A percentile compares a stretch with the other conserved stretches of the same genome.
Evolutionary conservation across 2,329 filamentous ascomycete genomes (phyloP).

Genomic region (Teratosphaeria gauchensis): DNA sequence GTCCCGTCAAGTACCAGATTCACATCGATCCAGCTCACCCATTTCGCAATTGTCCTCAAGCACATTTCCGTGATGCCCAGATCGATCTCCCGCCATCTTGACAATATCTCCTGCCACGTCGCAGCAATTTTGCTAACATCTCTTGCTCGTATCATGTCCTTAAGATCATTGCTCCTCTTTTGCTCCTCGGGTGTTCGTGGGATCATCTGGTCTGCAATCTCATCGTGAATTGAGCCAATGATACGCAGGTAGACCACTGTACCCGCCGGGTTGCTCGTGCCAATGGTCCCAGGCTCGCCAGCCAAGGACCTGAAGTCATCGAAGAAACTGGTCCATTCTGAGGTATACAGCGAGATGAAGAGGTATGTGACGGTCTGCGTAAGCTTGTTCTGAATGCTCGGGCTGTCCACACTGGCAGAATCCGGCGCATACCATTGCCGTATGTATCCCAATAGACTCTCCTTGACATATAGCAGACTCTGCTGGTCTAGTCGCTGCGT

Average conservation of each 20-base stretch:
- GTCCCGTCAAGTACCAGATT: conserved; percentile 81
- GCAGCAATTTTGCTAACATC: conserved; percentile 81
- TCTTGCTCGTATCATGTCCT: conserved; percentile 76
- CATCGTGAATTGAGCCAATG: conserved; percentile 83
- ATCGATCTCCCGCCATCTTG: conserved; percentile 58
- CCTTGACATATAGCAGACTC: conserved; percentile 66
- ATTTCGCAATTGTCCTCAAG: conserved; percentile 84
- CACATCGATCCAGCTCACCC: conserved; percentile 99
- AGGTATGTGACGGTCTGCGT: conserved; percentile 92
- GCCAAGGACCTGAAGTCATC: conserved; percentile 80
- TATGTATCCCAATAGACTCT: conserved; percentile 73
- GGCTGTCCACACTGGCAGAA: conserved; percentile 52
- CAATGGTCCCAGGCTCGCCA: conserved; percentile 45
- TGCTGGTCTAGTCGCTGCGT: conserved; percentile 63
- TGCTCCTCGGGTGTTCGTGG: conserved; percentile 67
- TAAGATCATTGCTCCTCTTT: conserved; percentile 79
- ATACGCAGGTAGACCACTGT: conserved; percentile 83
- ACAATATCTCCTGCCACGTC: conserved; percentile 86
- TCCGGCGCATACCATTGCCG: conserved; percentile 60
- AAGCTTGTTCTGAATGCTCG: conserved; percentile 87
- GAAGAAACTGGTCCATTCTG: conserved; percentile 81
- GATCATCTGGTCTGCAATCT: conserved; percentile 88
- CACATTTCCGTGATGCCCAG: conserved; percentile 76
- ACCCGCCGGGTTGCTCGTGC: conserved; percentile 59
- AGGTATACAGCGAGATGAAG: conserved; percentile 76